phyloP scores from a whole-genome alignment of 345 rosid species.

The Kandelia obovata region DNA sequence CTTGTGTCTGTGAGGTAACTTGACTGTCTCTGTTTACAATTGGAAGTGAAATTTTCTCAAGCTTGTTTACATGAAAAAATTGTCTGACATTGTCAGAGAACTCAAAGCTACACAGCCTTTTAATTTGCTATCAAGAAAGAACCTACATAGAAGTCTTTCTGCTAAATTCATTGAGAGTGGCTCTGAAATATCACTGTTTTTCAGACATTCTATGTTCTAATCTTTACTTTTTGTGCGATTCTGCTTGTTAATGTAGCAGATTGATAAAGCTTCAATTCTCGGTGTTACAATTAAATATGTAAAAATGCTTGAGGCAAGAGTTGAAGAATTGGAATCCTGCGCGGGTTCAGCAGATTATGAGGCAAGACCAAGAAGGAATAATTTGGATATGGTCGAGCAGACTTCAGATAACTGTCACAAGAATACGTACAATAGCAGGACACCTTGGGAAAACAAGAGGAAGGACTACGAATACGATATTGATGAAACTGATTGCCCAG shows the following conservation, averaged over 20 bases:
- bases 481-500: conserved; percentile 36
- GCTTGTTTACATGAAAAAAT: neutral
- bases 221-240: neutral
- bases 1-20: conserved; percentile 59
- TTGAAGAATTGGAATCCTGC: conserved; percentile 80
- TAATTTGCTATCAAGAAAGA: too few species aligned
- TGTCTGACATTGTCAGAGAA: conserved; percentile 5
- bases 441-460: conserved; percentile 54
- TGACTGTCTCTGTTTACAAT: neutral
- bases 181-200: too few species aligned
- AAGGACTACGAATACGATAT: conserved; percentile 39
- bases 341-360: conserved; percentile 49
- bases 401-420: conserved; percentile 62
- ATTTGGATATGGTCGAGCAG: conserved; percentile 48
- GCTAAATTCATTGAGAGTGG: too few species aligned
- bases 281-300: conserved; percentile 60
- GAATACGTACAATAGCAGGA: conserved; percentile 30
- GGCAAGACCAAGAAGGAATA: conserved; percentile 42
- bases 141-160: too few species aligned
- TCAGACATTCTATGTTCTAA: neutral
- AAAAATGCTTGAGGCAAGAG: conserved; percentile 69
- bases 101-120: too few species aligned
- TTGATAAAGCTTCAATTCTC: conserved; percentile 63
- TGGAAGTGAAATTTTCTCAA: neutral
- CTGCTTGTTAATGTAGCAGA: conserved; percentile 30